Base-by-base conservation (phyloP, 495 filamentous ascomycete genomes). In the Cercophora sp. region DNA sequence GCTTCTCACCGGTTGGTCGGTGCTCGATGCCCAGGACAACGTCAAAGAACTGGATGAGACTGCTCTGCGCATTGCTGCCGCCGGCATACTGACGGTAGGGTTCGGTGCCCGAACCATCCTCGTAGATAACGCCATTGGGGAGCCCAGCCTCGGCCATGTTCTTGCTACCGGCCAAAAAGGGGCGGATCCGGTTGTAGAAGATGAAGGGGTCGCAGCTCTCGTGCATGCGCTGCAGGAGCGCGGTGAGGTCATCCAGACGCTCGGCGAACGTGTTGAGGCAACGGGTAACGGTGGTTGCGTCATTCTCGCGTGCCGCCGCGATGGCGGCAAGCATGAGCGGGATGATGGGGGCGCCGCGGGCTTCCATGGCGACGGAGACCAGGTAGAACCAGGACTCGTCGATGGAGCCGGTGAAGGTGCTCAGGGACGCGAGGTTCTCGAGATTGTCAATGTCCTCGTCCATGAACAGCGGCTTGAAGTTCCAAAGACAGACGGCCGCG, bases 321-420 rank as follows among this genome's bases (percentile, higher is more conserved):
- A 99, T 93, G 6, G 93, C 94, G 27, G 83, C 76, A 20, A 97
- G 76, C 87, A 96, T 94, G 22, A 94, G 69, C 0, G 90, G 85
- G 29, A 97, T 82, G 36, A 89, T 86, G n/a, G 91, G 89, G 0
- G 82, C 93, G 22, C 89, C 92, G 25, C 90, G 83, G 39, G 93
- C 91, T 71, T 98, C 93, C 57, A 98, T 96, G 55, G 92, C 93
- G 11, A 96, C 87, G 0, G 91, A 96, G 36, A 96, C 80, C 8
- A 97, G 76, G 64, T 96, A 96, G 65, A 99, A 99, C 93, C 93
- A 97, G 57, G 94, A 93, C 65, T 99, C 93, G 65, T 99, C 93
- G 13, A 94, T 71, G 4, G 89, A 89, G 27, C 94, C 93, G n/a
- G 94, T 97, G 66, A 96, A 91, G 15, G 93, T 96, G 50, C 83